Evolutionary conservation across 148 eudicot species (phyloP).

Genomic region (Camellia sinensis): DNA sequence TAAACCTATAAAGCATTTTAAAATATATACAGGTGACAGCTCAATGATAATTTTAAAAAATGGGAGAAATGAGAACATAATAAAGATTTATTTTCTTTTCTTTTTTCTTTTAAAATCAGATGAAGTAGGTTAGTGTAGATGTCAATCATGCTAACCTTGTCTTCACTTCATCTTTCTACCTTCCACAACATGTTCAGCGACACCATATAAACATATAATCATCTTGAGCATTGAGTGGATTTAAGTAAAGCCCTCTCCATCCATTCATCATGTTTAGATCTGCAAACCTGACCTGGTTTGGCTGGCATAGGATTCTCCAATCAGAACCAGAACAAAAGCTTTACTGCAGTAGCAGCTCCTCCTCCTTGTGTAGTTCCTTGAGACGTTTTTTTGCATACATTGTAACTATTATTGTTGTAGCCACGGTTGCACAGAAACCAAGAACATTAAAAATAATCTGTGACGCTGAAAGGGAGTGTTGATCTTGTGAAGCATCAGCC

Average conservation of each 20-base stretch:
- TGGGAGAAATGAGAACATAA: not conserved
- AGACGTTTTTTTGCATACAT: conserved; percentile 67
- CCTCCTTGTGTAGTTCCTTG: conserved; percentile 50
- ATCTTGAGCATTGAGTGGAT: not conserved
- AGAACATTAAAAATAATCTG: conserved; percentile 61
- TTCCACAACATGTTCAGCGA: not conserved
- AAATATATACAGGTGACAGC: not conserved
- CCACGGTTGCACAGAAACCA: conserved; percentile 62
- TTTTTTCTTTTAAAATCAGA: not conserved
- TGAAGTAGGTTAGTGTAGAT: not conserved
- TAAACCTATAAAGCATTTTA: not conserved
- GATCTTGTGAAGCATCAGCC: conserved; percentile 74
- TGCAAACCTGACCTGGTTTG: conserved; percentile 7
- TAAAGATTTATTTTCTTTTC: not conserved
- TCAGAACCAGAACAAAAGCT: conserved; percentile 8
- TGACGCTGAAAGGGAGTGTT: conserved; percentile 47
- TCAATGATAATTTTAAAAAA: not conserved
- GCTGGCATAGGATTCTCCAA: not conserved
- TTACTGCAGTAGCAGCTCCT: conserved; percentile 38
- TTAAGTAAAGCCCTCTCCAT: not conserved
- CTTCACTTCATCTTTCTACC: not conserved
- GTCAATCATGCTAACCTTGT: not conserved
- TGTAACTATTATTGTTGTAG: conserved; percentile 64
- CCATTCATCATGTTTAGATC: not conserved
- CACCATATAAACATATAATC: not conserved